phyloP scores from a whole-genome alignment of 148 eudicot species.

The Amaranthus cruentus region DNA sequence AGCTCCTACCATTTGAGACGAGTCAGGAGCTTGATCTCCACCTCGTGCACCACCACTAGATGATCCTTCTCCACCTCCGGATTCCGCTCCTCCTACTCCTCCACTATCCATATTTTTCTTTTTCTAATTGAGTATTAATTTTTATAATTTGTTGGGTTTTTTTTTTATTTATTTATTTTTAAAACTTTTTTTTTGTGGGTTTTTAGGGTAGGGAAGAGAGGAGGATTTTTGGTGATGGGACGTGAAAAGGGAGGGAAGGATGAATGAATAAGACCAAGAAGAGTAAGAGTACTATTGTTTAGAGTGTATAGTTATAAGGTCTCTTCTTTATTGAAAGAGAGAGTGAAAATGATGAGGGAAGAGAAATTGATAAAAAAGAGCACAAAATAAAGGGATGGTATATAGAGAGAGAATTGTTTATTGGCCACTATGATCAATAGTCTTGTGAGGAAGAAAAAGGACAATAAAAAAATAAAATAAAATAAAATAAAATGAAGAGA shows the following conservation, averaged over 20 bases:
- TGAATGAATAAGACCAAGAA: constrained; percentile 24
- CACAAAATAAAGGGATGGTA: not conserved
- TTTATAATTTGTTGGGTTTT: not conserved
- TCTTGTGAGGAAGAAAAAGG: not conserved
- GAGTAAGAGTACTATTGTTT: too few species aligned
- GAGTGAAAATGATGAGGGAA: not conserved
- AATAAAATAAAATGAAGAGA: not conserved
- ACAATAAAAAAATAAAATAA: not conserved
- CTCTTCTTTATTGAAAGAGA: not conserved
- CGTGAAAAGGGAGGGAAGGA: constrained; percentile 28
- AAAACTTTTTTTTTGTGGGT: not conserved
- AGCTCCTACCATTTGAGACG: not conserved
- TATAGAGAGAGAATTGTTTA: not conserved
- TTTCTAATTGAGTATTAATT: not conserved
- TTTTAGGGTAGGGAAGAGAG: not conserved
- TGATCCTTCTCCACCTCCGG: constrained; percentile 18
- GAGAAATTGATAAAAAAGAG: not conserved
- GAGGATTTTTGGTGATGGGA: constrained; percentile 18
- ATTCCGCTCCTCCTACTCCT: not conserved
- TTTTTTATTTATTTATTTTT: not conserved
- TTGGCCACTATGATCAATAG: constrained; percentile 11
- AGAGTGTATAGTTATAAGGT: not conserved
- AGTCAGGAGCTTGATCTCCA: not conserved
- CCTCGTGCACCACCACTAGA: not conserved
- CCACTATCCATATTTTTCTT: not conserved